Evolutionary conservation across 306 rosid species (phyloP).

Genomic region (Trifolium repens): DNA sequence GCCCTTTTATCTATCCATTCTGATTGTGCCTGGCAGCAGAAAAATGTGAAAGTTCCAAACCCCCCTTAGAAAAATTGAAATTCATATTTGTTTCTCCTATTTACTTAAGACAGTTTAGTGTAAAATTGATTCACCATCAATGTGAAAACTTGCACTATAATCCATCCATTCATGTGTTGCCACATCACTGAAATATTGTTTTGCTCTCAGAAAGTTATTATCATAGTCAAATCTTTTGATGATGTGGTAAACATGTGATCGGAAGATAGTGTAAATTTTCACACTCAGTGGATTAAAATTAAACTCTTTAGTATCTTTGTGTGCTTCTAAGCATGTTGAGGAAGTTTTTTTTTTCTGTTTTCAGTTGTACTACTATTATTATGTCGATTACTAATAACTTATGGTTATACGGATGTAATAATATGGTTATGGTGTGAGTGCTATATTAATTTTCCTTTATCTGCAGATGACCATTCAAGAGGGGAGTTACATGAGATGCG

Average conservation of each 20-base stretch:
- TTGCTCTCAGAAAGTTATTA: background rate
- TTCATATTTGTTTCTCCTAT: too few species aligned
- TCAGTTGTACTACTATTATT: conserved; percentile 8
- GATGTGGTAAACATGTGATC: conserved; percentile 22
- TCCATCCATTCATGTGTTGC: conserved; percentile 37
- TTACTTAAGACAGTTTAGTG: background rate
- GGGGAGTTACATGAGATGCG: conserved; percentile 80
- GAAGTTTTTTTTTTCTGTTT: conserved; percentile 2
- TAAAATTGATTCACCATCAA: background rate
- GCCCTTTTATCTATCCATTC: background rate
- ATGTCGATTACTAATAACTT: conserved; percentile 21
- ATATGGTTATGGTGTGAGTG: conserved; percentile 11
- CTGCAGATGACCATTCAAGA: conserved; percentile 62
- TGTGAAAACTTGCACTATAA: conserved; percentile 11
- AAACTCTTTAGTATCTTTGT: background rate
- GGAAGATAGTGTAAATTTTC: background rate
- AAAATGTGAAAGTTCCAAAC: too few species aligned
- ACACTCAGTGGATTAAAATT: conserved; percentile 15
- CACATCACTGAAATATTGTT: background rate
- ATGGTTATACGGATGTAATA: conserved; percentile 7
- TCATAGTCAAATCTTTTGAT: conserved; percentile 1
- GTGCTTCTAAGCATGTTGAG: conserved; percentile 29
- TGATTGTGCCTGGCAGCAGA: too few species aligned
- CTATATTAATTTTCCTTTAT: conserved; percentile 37
- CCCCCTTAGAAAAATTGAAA: too few species aligned